These are phyloP conservation scores for Hyphopichia fennica DNA, from an alignment of 1,139 yeast species.

Conservation along the genomic window DNA sequence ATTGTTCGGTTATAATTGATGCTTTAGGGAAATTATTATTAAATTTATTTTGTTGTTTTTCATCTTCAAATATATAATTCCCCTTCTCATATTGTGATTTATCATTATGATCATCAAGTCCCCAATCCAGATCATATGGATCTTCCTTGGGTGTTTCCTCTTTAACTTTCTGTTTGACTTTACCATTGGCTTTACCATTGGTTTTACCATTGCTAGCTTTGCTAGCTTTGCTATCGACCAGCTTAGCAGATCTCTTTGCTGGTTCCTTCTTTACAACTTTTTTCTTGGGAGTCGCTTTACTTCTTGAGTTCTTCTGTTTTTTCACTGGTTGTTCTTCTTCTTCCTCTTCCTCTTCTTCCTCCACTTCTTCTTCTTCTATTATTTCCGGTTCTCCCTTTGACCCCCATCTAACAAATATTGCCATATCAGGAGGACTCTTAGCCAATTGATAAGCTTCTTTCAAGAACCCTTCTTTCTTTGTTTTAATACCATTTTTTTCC, in stretches of 20 bases:
- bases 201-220: no score
- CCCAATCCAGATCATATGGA: slow-evolving; percentile 47
- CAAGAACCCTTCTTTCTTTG: slow-evolving; percentile 37
- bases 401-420: slow-evolving; percentile 41
- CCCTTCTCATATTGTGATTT: slow-evolving; percentile 26
- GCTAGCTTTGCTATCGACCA: no score
- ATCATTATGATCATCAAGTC: slow-evolving; percentile 33
- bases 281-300: slow-evolving; percentile 5
- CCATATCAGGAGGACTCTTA: slow-evolving; percentile 45
- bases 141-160: slow-evolving; percentile 19
- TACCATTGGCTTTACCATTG: no score
- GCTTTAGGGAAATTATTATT: slow-evolving; percentile 25
- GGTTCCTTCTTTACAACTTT: slow-evolving; percentile 12
- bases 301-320: slow-evolving; percentile 11
- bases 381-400: slow-evolving; percentile 37
- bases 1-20: slow-evolving; percentile 17
- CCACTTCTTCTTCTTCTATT: slow-evolving; percentile 17
- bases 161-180: slow-evolving; percentile 15
- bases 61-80: slow-evolving; percentile 36
- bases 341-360: slow-evolving; percentile 13
- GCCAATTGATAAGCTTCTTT: slow-evolving; percentile 43
- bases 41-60: slow-evolving; percentile 29
- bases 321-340: slow-evolving; percentile 14
- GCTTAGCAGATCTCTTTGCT: slow-evolving; percentile 10
- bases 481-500: slow-evolving; percentile 5